Percentiles rank a stretch among this genome's conserved stretches.
Conservation (phyloP, 192 early-diverging fungal genomes). For the Coemansia sp. region DNA sequence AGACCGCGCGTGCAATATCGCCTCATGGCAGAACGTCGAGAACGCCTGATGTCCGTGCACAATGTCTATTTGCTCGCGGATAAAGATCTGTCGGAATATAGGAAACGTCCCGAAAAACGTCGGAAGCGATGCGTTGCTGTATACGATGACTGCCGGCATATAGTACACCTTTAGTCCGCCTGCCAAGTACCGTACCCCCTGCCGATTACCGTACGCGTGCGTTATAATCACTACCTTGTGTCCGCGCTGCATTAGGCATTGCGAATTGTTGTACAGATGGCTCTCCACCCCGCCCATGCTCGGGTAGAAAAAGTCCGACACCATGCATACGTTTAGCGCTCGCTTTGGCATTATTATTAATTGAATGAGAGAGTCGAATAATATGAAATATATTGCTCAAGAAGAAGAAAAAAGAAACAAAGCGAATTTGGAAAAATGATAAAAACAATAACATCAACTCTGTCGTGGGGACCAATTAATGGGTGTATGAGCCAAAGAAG, state of each 20-base stretch:
- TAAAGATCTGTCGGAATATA: slow-evolving; percentile 87
- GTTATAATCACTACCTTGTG: slow-evolving; percentile 97
- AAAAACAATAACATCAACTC: no score
- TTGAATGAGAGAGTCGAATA: background rate
- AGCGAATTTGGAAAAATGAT: no score
- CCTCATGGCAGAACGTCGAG: slow-evolving; percentile 93
- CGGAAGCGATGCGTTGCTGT: slow-evolving; percentile 87
- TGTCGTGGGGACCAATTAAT: no score
- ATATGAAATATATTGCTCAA: background rate
- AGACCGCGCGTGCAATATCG: slow-evolving; percentile 92
- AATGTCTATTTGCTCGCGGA: slow-evolving; percentile 90
- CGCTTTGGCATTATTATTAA: slow-evolving; percentile 8
- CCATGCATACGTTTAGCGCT: slow-evolving; percentile 68
- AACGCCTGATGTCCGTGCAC: slow-evolving; percentile 98
- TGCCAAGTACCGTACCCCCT: slow-evolving; percentile 89
- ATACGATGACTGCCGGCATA: slow-evolving; percentile 81
- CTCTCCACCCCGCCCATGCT: slow-evolving; percentile 96
- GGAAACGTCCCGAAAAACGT: slow-evolving; percentile 93
- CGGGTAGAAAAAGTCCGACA: slow-evolving; percentile 98
- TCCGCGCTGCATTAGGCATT: slow-evolving; percentile 84
- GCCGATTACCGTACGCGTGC: slow-evolving; percentile 80
- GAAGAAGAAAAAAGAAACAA: background rate
- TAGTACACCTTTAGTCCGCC: slow-evolving; percentile 97
- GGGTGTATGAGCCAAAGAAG: no score
- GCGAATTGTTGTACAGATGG: slow-evolving; percentile 91